Evolutionary conservation across 805 yeast species (phyloP), one percentile per base, ranked within the genome.

Genomic region (Yamadazyma sp.): DNA sequence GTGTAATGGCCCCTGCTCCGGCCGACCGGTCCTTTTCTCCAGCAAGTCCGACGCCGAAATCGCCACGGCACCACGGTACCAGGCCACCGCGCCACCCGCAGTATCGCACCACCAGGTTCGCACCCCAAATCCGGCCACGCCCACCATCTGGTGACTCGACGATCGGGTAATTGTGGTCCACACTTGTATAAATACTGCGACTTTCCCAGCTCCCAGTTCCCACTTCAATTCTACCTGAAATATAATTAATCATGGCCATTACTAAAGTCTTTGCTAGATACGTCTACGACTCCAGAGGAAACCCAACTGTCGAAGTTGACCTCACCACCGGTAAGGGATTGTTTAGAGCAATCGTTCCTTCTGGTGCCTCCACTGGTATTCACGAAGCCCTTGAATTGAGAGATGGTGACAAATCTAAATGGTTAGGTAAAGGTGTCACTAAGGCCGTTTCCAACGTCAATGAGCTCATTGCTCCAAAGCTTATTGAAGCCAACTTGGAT

Each of bases 271-370:
- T 77, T 71, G 86, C 98, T 61, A 90, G 99, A 77, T 84, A 81
- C 80, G 96, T 91, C 73, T 91, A 93, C 84, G 99, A 91, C 77
- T 91, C 98, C 60, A 88, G 99, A 77, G 98, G 98, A 75, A 93
- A 91, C 83, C 99, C 99, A 76, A 91, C 99, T 57, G 99, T 93
- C 59, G 98, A 93, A 82, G 98, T 93, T 55, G 98, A 93, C 64
- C 62, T 91, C 60, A 75, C 84, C 79, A 91, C 99, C 63, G 91
- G 77, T 49, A 80, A 85, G 63, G 99, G 99, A 63, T 59, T 79
- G 52, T 90, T 88, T 95, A 85, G 97, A 73, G 80, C 98, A 54
- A 90, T 91, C 64, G 99, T 93, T 48, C 99, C 99, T 70, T 89
- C 97, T 52, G 99, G 99, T 76, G 99, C 99, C 54, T 91, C 98